Percentiles rank a stretch among this genome's conserved stretches.
phyloP scores from a whole-genome alignment of 2,329 filamentous ascomycete genomes.

The Ophiostoma sp. region DNA sequence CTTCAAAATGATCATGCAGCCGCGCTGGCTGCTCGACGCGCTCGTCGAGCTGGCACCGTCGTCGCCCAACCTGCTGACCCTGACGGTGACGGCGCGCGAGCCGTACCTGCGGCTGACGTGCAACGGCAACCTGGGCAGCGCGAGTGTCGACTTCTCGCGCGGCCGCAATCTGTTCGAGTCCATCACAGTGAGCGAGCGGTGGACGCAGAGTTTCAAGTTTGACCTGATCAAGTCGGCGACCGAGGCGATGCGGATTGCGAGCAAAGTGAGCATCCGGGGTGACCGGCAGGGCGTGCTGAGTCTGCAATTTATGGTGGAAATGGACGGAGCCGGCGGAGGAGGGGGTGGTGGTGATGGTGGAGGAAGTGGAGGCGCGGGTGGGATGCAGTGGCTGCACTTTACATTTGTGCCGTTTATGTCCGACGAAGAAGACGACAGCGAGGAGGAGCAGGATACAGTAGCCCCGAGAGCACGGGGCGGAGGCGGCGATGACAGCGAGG shows the following conservation, averaged over 20 bases:
- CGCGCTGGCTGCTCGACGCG: slow-evolving; percentile 65
- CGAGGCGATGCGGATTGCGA: slow-evolving; percentile 88
- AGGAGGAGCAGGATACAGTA: slow-evolving; percentile 27
- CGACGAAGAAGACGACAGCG: slow-evolving; percentile 48
- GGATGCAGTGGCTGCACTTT: slow-evolving; percentile 74
- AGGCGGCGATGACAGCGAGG: slow-evolving; percentile 18
- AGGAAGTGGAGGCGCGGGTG: slow-evolving; percentile 35
- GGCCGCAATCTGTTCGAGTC: slow-evolving; percentile 68
- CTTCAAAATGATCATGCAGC: slow-evolving; percentile 93
- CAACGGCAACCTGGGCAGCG: slow-evolving; percentile 54
- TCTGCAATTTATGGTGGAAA: slow-evolving; percentile 92
- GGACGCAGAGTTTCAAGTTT: slow-evolving; percentile 77
- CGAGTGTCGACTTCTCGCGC: slow-evolving; percentile 61
- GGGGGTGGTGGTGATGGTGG: background rate
- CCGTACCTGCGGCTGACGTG: slow-evolving; percentile 73
- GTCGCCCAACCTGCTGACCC: slow-evolving; percentile 65
- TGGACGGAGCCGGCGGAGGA: slow-evolving; percentile 44
- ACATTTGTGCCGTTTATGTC: slow-evolving; percentile 69
- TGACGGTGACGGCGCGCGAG: slow-evolving; percentile 59
- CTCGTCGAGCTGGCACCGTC: slow-evolving; percentile 65
- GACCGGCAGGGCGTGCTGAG: slow-evolving; percentile 88
- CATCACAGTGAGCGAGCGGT: slow-evolving; percentile 57
- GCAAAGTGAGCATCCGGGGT: slow-evolving; percentile 84
- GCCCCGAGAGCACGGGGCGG: too few relatives aligned
- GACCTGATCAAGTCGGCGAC: slow-evolving; percentile 76